Conservation (phyloP, 805 yeast genomes). For the Saturnispora silvae region DNA sequence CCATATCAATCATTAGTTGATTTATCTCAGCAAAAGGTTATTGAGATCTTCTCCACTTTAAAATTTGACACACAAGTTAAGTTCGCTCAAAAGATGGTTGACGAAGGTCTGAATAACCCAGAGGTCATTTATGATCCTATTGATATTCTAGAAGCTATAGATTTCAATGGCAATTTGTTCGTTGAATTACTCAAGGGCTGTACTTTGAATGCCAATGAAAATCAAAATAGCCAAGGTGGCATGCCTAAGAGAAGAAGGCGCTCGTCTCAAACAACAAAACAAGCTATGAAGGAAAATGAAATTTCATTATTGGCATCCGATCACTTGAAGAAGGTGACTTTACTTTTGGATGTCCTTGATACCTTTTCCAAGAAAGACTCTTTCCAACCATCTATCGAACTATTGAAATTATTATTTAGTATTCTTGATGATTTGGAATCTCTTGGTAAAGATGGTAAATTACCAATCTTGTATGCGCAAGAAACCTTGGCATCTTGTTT, state of each 20-base stretch:
- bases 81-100: slow-evolving; percentile 50
- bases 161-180: slow-evolving; percentile 46
- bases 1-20: slow-evolving; percentile 34
- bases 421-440: slow-evolving; percentile 69
- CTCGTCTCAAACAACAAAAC: slow-evolving; percentile 66
- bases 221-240: slow-evolving; percentile 12
- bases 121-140: slow-evolving; percentile 40
- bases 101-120: slow-evolving; percentile 31
- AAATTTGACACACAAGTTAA: slow-evolving; percentile 47
- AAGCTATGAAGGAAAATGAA: slow-evolving; percentile 62
- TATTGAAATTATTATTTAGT: slow-evolving; percentile 38
- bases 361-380: slow-evolving; percentile 20
- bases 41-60: slow-evolving; percentile 45
- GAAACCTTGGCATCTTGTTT: slow-evolving; percentile 84
- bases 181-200: slow-evolving; percentile 45
- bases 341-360: slow-evolving; percentile 73
- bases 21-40: slow-evolving; percentile 40
- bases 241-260: slow-evolving; percentile 76
- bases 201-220: slow-evolving; percentile 20
- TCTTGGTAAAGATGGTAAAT: slow-evolving; percentile 79
- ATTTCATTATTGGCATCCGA: slow-evolving; percentile 64
- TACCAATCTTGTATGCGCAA: slow-evolving; percentile 86
- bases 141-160: slow-evolving; percentile 42
- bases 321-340: slow-evolving; percentile 69
- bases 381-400: slow-evolving; percentile 25